Percentiles rank a stretch among this genome's conserved stretches.
Evolutionary conservation across 2,329 filamentous ascomycete species (phyloP).

Genomic region (Hymenoscyphus salicellus): DNA sequence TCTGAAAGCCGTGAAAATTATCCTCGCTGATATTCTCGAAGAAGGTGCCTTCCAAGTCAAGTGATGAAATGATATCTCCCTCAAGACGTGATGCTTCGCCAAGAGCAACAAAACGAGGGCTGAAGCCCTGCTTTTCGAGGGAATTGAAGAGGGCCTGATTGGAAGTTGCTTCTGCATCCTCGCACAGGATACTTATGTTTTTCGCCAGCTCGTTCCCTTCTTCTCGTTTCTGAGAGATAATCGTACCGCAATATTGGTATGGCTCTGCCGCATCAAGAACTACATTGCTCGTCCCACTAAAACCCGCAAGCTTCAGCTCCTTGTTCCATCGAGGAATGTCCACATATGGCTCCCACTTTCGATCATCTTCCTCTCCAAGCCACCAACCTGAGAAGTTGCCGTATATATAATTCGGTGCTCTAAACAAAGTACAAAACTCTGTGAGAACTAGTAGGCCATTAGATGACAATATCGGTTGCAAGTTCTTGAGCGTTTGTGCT

Average conservation of each 20-base stretch:
- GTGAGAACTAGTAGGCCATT: slow-evolving; percentile 31
- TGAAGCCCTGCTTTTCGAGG: too few relatives aligned
- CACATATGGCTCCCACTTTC: too few relatives aligned
- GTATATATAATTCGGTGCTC: slow-evolving; percentile 26
- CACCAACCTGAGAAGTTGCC: slow-evolving; percentile 36
- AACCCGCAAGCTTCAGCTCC: too few relatives aligned
- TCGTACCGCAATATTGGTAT: too few relatives aligned
- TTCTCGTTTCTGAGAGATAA: too few relatives aligned
- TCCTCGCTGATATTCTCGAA: slow-evolving; percentile 28
- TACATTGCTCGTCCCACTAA: too few relatives aligned
- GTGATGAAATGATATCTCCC: slow-evolving; percentile 20
- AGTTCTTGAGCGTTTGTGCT: slow-evolving; percentile 27
- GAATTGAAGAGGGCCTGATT: not conserved
- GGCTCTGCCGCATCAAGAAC: too few relatives aligned
- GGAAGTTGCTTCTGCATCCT: slow-evolving; percentile 16
- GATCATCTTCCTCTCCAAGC: slow-evolving; percentile 31
- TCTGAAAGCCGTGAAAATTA: slow-evolving; percentile 19
- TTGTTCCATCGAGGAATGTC: too few relatives aligned
- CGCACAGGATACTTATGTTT: slow-evolving; percentile 14
- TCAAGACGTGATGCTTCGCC: not conserved
- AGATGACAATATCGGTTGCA: slow-evolving; percentile 31
- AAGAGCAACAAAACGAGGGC: too few relatives aligned
- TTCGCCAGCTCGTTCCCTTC: not conserved
- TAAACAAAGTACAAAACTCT: slow-evolving; percentile 27
- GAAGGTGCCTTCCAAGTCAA: slow-evolving; percentile 23